phyloP scores from a whole-genome alignment of 306 rosid species.

The Coriaria nepalensis region DNA sequence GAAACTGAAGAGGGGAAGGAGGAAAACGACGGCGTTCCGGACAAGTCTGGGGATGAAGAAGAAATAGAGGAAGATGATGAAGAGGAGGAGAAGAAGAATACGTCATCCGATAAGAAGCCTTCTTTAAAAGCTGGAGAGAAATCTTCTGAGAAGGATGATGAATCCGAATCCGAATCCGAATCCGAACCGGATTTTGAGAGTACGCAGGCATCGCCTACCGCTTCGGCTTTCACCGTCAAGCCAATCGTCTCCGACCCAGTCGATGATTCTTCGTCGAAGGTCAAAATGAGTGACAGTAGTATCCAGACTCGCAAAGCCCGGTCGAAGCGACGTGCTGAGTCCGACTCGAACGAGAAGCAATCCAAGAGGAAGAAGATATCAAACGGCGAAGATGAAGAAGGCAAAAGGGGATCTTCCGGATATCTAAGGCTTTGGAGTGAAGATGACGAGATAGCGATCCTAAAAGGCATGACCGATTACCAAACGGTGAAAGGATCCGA shows the following conservation, averaged over 20 bases:
- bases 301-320: slow-evolving; percentile 5
- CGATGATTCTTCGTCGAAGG: slow-evolving; percentile 7
- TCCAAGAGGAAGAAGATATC: slow-evolving; percentile 19
- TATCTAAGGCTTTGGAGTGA: slow-evolving; percentile 29
- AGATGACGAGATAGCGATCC: slow-evolving; percentile 28
- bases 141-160: slow-evolving; percentile 8
- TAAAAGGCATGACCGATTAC: slow-evolving; percentile 38
- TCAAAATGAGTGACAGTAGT: slow-evolving; percentile 2
- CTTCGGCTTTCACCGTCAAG: slow-evolving; percentile 38
- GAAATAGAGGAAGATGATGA: slow-evolving; percentile 13
- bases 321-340: slow-evolving; percentile 14
- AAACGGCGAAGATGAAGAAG: slow-evolving; percentile 22
- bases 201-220: slow-evolving; percentile 23
- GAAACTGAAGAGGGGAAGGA: slow-evolving; percentile 11
- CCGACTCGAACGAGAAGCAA: slow-evolving; percentile 12
- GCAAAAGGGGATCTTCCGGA: slow-evolving; percentile 20
- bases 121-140: slow-evolving; percentile 4
- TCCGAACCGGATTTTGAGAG: slow-evolving; percentile 31
- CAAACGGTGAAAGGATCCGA: slow-evolving; percentile 18
- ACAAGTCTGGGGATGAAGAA: slow-evolving; percentile 2
- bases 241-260: slow-evolving; percentile 26
- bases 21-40: slow-evolving; percentile 10
- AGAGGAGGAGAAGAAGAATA: slow-evolving; percentile 6
- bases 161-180: slow-evolving; percentile 20
- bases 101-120: background rate